A percentile compares a stretch with the other conserved stretches of the same genome.
Evolutionary conservation across 345 rosid genomes (phyloP).

Genomic region (Tarenaya hassleriana): DNA sequence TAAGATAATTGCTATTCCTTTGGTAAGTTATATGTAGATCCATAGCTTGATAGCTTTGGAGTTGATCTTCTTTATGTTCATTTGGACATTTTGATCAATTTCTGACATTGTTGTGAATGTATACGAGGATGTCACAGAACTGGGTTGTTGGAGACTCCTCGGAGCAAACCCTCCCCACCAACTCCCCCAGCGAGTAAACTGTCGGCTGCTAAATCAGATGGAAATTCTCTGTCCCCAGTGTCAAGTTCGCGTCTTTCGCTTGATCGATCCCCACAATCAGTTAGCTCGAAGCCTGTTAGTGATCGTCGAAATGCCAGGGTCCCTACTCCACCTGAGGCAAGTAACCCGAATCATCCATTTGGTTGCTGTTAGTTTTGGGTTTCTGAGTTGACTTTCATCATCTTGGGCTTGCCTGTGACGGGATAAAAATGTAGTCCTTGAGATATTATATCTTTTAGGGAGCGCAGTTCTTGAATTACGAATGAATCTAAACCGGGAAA

Average conservation of each 20-base stretch:
- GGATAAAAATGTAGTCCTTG: too few relatives aligned
- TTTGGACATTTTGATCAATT: background rate
- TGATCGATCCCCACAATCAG: conserved; percentile 62
- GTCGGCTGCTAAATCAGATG: conserved; percentile 44
- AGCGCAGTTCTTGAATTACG: too few relatives aligned
- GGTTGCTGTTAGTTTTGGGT: background rate
- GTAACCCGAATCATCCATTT: conserved; percentile 1
- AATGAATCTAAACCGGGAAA: too few relatives aligned
- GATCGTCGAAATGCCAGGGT: conserved; percentile 57
- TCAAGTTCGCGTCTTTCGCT: conserved; percentile 51
- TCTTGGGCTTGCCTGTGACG: too few relatives aligned
- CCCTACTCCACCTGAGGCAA: conserved; percentile 58
- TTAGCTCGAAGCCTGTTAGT: conserved; percentile 50
- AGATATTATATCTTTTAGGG: background rate
- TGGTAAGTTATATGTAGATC: conserved; percentile 5
- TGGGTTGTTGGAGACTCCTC: conserved; percentile 65
- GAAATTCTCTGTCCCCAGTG: conserved; percentile 47
- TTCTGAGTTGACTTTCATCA: conserved; percentile 15
- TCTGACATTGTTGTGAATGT: conserved; percentile 7
- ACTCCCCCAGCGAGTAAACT: conserved; percentile 53
- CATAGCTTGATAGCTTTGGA: conserved; percentile 2
- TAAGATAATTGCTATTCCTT: background rate
- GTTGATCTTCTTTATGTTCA: background rate
- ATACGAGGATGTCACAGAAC: conserved; percentile 38
- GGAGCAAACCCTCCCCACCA: conserved; percentile 62